Evolutionary conservation across 75 land plant species (phyloP), one percentile per base, ranked within the genome.

Genomic region (Cunninghamia lanceolata): DNA sequence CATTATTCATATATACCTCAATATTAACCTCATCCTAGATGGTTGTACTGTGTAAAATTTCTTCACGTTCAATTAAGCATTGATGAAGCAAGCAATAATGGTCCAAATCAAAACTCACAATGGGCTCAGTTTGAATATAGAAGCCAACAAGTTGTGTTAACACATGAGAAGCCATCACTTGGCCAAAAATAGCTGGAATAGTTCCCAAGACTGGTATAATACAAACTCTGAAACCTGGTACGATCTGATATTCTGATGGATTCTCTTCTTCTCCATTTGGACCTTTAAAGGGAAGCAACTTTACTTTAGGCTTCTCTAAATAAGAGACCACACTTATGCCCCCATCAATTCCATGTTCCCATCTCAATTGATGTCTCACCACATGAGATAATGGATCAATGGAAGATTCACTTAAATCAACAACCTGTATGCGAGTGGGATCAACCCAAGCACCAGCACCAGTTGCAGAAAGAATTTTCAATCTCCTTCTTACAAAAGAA

Each of bases 391-490:
- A 90, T 75, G 99, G 99, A 78, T 98, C 99, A 87, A 88, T 96
- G 30, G 90, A 94, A 89, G 99, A 96, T 83, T 98, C 99, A 85
- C 90, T 92, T 50, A 98, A 86, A 92, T 98, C 99, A 25, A 97
- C 96, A 84, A 98, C 88, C 36, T 99, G 95, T 70, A 98, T 93
- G 82, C 99, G 93, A 75, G 99, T 96, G 56, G 99, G 99, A 88
- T 98, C 99, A 87, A 96, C 99, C 88, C 99, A 88, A 73, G 99
- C 99, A 47, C 99, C 99, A 84, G 99, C 99, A 73, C 99, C 99
- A 32, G 94, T 98, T 74, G 99, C 97, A 84, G 99, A 98, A 46
- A 98, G 80, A 68, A 98, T 93, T 87, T 91, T 95, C 89, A 98
- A 82, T 71, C 93, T 93, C 87, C 94, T 96, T 53, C 91, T 91